phyloP scores from a whole-genome alignment of 352 stramenopile species.

The Globisporangium takayamanum region DNA sequence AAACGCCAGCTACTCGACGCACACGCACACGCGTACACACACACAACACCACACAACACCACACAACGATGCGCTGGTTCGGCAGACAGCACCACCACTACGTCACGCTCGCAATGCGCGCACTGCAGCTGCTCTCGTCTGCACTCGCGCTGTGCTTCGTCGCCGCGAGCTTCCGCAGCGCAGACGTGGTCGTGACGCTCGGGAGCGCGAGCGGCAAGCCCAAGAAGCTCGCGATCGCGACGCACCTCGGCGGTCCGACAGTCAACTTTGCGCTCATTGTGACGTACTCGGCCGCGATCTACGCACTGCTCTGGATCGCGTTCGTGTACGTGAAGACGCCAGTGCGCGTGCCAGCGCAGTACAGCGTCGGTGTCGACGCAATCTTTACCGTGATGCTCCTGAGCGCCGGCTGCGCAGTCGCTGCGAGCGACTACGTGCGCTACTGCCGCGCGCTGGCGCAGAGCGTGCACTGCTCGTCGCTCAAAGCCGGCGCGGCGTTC shows the following conservation, averaged over 20 bases:
- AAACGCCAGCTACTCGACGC: conserved; percentile 2
- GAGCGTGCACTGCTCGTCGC: conserved; percentile 39
- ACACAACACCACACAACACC: conserved; percentile 2
- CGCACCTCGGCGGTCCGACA: conserved; percentile 49
- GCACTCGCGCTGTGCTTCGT: conserved; percentile 45
- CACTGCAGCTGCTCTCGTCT: conserved; percentile 40
- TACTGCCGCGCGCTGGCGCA: conserved; percentile 41
- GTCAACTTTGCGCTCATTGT: conserved; percentile 61
- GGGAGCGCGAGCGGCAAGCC: not conserved
- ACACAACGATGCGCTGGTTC: conserved; percentile 19
- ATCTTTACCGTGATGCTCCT: conserved; percentile 67
- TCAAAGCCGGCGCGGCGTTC: conserved; percentile 41
- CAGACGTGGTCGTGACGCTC: conserved; percentile 18
- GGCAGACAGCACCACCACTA: conserved; percentile 30
- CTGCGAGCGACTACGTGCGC: conserved; percentile 57
- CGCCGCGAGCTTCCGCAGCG: conserved; percentile 34
- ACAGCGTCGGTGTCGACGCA: conserved; percentile 43
- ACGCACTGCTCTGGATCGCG: conserved; percentile 38
- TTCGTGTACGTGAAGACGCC: conserved; percentile 29
- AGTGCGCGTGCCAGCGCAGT: conserved; percentile 32
- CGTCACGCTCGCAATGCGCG: conserved; percentile 42
- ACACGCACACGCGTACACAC: not conserved
- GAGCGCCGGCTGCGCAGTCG: conserved; percentile 50
- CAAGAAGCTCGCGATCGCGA: conserved; percentile 37
- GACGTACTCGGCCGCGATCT: conserved; percentile 50